These are phyloP conservation scores for Gastrolobium villosum DNA, from an alignment of 306 rosid species.

Conservation along the genomic window DNA sequence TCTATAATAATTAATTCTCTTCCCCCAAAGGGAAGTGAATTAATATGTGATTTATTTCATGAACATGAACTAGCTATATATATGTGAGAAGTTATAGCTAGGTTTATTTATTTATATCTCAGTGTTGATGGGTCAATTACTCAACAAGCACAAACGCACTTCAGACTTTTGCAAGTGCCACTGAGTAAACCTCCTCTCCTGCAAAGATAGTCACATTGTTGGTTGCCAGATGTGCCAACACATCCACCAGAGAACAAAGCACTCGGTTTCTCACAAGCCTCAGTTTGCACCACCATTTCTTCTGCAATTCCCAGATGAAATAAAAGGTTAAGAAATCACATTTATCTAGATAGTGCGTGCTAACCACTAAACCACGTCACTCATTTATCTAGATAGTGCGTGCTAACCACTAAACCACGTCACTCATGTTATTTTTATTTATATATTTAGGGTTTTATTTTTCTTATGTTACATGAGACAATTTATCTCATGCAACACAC, in stretches of 20 bases:
- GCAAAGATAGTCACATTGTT: constrained; percentile 28
- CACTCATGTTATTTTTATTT: no score
- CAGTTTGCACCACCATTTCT: constrained; percentile 40
- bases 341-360: no score
- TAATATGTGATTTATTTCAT: constrained; percentile 16
- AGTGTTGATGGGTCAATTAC: neutral
- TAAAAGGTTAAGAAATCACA: neutral
- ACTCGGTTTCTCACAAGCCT: constrained; percentile 47
- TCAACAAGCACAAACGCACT: constrained; percentile 39
- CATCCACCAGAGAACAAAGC: constrained; percentile 35
- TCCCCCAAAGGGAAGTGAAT: constrained; percentile 7
- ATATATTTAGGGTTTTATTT: no score
- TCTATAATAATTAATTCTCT: neutral
- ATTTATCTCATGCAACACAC: no score
- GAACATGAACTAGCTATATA: constrained; percentile 23
- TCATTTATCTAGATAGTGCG: no score
- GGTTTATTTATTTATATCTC: neutral
- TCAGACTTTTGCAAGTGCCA: constrained; percentile 40
- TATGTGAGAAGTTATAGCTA: neutral
- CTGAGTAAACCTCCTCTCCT: constrained; percentile 25
- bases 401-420: no score
- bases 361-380: no score
- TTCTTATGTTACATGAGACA: no score
- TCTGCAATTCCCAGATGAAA: constrained; percentile 1
- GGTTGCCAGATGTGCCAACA: neutral